Evolutionary conservation across 345 rosid species (phyloP), one percentile per base, ranked within the genome.

Genomic region (Nephelium lappaceum): DNA sequence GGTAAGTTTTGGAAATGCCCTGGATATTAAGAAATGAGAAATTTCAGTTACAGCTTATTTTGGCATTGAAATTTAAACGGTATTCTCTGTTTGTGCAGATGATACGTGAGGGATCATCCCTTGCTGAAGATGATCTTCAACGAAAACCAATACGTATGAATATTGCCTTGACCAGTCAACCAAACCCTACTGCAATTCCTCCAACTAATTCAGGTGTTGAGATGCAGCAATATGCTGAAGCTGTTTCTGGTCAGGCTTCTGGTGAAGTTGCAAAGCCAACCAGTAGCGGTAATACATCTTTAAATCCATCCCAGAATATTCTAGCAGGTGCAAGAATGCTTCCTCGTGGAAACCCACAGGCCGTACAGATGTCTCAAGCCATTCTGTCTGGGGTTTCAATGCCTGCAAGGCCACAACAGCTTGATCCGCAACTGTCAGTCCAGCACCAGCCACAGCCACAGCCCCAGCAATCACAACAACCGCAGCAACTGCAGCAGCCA

Each of bases 281-380:
- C 78, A 84, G 80, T 76, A 75, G 87, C 71, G 86, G 88, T 75
- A 90, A 79, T 78, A 77, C 82, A 24, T 81, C 95, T 64, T 31
- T 84, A 14, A 85, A 78, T 81, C 63, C 93, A 2, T 72, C 92
- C 49, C 90, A 87, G 73, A 91, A 81, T 84, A 74, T 82, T 68
- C 80, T 82, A 64, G 87, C 87, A 61, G 91, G 85, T 75, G 73
- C 90, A 51, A 90, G 99, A 85, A 89, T 90, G 91, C 84, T 88
- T 66, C 95, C 95, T 79, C 86, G 93, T 72, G 87, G 92, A 77
- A 96, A 87, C 77, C 80, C 90, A 62, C 98, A 93, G 83, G 80
- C 90, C 65, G 78, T 87, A 77, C 98, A 88, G 76, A 92, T 90
- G 88, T 87, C 97, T 74, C 93, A 92, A 85, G 95, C 96, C 75